Base-by-base conservation (phyloP, 352 stramenopile genomes). In the Phytophthora sojae region DNA sequence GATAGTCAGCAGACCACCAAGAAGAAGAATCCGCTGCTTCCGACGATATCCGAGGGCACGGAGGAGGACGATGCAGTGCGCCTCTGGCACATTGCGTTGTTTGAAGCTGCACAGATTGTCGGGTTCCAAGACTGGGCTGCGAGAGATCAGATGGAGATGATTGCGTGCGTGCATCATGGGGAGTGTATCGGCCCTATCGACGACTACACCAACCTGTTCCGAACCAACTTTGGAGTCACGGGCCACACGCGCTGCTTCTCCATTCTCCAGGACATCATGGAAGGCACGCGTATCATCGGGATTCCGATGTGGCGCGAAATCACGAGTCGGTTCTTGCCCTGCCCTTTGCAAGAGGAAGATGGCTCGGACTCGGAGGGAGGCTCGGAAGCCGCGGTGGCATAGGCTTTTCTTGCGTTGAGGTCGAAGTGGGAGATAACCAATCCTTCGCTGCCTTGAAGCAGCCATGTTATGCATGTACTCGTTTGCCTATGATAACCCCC, bases 211-310 rank as follows among this genome's bases (percentile, higher is more conserved):
- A 53, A 69, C 6, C 25, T 79, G 6, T 91, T 85, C 55, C 79
- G 79, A 0, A n/a, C 44, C 11, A 87, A 87, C 61, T 89, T 91
- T 44, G 56, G 61, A 21, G 70, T 81, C 25, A 63, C 70, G 5
- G 80, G 78, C 25, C 77, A 87, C 54, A 71, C 83, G 29, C 76
- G 78, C 0, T 91, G 83, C 62, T 88, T 76, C 63, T 73, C 71
- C 35, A 59, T 87, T 29, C 35, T 90, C 6, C 25, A 82, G n/a
- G 61, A 81, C 25, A 47, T 89, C 19, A 52, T 63, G 15, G 42
- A 15, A 7, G 81, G 79, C 17, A 64, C 69, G 2, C 78, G 67
- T 12, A 55, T 87, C 8, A 87, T 86, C 42, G 80, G 71, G 9
- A 71, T 88, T 23, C 78, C 82, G 3, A 54, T 58, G 12, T 88